These are phyloP conservation scores for Phytophthora vignae DNA, from an alignment of 352 stramenopile species.

Conservation along the genomic window DNA sequence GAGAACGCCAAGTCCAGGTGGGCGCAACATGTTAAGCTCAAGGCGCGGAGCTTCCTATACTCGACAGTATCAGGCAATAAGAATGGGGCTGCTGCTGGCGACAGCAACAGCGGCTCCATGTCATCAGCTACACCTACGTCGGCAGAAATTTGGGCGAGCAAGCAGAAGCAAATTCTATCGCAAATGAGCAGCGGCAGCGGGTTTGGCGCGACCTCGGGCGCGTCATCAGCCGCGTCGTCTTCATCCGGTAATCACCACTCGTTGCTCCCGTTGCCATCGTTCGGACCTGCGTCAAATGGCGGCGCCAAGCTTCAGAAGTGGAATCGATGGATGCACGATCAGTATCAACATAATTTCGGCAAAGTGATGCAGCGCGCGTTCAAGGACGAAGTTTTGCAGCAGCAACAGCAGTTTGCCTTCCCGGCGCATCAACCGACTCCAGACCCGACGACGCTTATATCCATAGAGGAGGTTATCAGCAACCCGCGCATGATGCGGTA, in stretches of 20 bases:
- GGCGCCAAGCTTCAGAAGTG: slow-evolving; percentile 87
- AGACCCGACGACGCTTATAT: slow-evolving; percentile 64
- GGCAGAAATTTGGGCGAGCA: slow-evolving; percentile 73
- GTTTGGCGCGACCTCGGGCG: slow-evolving; percentile 15
- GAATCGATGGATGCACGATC: slow-evolving; percentile 82
- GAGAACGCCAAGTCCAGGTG: slow-evolving; percentile 86
- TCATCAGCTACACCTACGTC: slow-evolving; percentile 50
- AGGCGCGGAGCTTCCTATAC: slow-evolving; percentile 81
- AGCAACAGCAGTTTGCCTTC: slow-evolving; percentile 43
- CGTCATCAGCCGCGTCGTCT: slow-evolving; percentile 30
- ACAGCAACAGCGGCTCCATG: slow-evolving; percentile 22
- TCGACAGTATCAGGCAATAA: slow-evolving; percentile 56
- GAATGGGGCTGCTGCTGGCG: slow-evolving; percentile 22
- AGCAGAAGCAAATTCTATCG: slow-evolving; percentile 76
- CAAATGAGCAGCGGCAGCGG: slow-evolving; percentile 51
- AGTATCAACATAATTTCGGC: slow-evolving; percentile 77
- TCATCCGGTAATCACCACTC: slow-evolving; percentile 35
- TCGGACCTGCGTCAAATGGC: slow-evolving; percentile 43
- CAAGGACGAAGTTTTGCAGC: slow-evolving; percentile 63
- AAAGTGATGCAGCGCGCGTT: slow-evolving; percentile 73
- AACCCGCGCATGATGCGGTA: slow-evolving; percentile 87
- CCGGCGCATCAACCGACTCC: slow-evolving; percentile 38
- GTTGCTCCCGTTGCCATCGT: slow-evolving; percentile 37
- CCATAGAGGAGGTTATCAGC: slow-evolving; percentile 81
- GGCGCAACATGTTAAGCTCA: slow-evolving; percentile 89